These are phyloP conservation scores for Mortierella hygrophila DNA, from an alignment of 192 early-diverging fungal genomes.

Conservation along the genomic window DNA sequence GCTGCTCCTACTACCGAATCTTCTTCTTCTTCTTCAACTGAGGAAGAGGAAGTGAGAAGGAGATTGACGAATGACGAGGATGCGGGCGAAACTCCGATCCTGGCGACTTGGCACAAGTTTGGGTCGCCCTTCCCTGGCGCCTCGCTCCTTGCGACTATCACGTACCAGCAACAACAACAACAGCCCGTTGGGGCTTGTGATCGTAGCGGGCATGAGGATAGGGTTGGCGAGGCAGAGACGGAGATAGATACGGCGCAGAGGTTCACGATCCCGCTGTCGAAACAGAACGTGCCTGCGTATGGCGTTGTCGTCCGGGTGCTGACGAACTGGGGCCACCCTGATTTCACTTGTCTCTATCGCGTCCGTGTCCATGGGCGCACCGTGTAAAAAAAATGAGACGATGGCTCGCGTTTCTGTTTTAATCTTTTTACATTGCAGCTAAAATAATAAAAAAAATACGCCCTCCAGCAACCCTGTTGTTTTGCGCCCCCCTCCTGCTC, in stretches of 20 bases:
- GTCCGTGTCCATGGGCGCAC: conserved; percentile 73
- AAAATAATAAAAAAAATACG: too few relatives aligned
- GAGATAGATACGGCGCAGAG: conserved; percentile 55
- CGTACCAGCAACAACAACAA: conserved; percentile 50
- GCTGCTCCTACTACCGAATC: conserved; percentile 5
- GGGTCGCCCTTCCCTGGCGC: conserved; percentile 29
- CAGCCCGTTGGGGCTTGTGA: not conserved
- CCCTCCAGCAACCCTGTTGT: too few relatives aligned
- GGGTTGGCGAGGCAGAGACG: conserved; percentile 2
- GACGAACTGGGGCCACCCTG: conserved; percentile 78
- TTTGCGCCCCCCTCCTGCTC: too few relatives aligned
- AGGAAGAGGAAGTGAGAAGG: conserved; percentile 21
- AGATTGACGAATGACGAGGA: not conserved
- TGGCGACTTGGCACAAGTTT: conserved; percentile 34
- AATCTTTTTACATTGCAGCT: too few relatives aligned
- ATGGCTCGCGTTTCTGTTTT: too few relatives aligned
- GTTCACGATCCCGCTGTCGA: conserved; percentile 45
- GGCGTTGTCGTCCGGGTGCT: conserved; percentile 67
- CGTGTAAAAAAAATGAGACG: not conserved
- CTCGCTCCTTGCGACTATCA: conserved; percentile 20
- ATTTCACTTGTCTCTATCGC: conserved; percentile 80
- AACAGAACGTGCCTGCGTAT: conserved; percentile 49
- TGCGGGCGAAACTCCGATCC: not conserved
- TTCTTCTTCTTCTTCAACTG: conserved; percentile 45
- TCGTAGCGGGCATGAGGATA: not conserved